Conservation (phyloP, 352 stramenopile species). For the Phytophthora capsici region DNA sequence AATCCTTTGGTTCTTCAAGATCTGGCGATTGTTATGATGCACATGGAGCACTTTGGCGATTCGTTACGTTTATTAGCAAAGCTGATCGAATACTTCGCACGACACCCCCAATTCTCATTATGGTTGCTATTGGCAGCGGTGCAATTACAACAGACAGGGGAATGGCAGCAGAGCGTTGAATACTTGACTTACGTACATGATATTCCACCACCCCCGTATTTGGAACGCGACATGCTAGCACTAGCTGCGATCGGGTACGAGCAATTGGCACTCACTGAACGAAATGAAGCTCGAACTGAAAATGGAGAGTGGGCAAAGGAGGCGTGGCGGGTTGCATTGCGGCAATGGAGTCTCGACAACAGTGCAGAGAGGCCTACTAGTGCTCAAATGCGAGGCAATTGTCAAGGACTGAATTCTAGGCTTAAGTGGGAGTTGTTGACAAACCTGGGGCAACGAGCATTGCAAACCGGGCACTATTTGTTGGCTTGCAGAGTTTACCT, state of each 20-base stretch:
- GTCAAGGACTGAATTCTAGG: neutral
- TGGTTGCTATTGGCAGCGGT: conserved; percentile 70
- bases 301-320: conserved; percentile 39
- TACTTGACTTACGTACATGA: conserved; percentile 73
- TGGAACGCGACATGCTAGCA: conserved; percentile 64
- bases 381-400: conserved; percentile 8
- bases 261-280: conserved; percentile 7
- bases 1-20: conserved; percentile 67
- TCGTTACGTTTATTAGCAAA: conserved; percentile 62
- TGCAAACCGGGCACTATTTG: conserved; percentile 59
- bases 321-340: conserved; percentile 65
- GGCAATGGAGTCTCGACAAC: conserved; percentile 57
- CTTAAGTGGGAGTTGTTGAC: conserved; percentile 61
- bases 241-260: conserved; percentile 68
- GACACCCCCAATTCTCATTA: conserved; percentile 49
- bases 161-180: conserved; percentile 60
- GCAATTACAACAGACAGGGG: conserved; percentile 61
- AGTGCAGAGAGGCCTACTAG: neutral
- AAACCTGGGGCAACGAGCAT: conserved; percentile 56
- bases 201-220: conserved; percentile 51
- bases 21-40: conserved; percentile 68
- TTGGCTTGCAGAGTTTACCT: conserved; percentile 50
- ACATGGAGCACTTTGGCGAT: conserved; percentile 50
- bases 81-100: conserved; percentile 67
- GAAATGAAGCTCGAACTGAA: conserved; percentile 1